Percentiles rank a stretch among this genome's conserved stretches.
These are phyloP conservation scores for Cnidoscolus chayamansa DNA, from an alignment of 441 rosid genomes.

Conservation along the genomic window DNA sequence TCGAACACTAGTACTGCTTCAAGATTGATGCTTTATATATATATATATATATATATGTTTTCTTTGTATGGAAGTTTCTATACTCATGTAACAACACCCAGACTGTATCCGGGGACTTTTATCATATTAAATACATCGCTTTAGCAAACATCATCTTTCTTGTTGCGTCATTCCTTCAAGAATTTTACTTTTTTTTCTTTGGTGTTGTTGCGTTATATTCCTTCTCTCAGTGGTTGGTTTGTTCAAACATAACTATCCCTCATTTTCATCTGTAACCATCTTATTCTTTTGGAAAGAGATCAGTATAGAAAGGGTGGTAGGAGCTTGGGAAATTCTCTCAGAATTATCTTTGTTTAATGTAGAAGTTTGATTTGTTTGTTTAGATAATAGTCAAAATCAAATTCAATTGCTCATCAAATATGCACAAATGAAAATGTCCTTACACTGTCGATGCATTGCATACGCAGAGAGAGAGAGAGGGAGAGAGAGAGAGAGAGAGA, in stretches of 20 bases:
- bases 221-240: constrained; percentile 7
- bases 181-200: constrained; percentile 39
- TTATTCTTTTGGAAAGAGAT: not conserved
- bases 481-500: not conserved
- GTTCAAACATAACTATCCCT: constrained; percentile 1
- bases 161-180: constrained; percentile 27
- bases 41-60: not conserved
- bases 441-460: constrained; percentile 7
- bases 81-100: not conserved
- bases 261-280: not conserved
- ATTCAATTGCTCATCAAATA: not conserved
- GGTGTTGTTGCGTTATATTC: constrained; percentile 28
- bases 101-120: not conserved
- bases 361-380: not conserved
- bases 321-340: constrained; percentile 13
- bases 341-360: not conserved
- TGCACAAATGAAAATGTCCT: constrained; percentile 14
- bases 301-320: constrained; percentile 18
- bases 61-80: not conserved
- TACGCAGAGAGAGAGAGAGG: constrained; percentile 14
- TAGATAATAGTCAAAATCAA: not conserved
- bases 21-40: not conserved
- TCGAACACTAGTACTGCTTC: not conserved
- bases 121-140: not conserved
- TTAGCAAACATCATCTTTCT: not conserved